Evolutionary conservation across 108 stramenopile species (phyloP).

Genomic region (Skeletonema costatum): DNA sequence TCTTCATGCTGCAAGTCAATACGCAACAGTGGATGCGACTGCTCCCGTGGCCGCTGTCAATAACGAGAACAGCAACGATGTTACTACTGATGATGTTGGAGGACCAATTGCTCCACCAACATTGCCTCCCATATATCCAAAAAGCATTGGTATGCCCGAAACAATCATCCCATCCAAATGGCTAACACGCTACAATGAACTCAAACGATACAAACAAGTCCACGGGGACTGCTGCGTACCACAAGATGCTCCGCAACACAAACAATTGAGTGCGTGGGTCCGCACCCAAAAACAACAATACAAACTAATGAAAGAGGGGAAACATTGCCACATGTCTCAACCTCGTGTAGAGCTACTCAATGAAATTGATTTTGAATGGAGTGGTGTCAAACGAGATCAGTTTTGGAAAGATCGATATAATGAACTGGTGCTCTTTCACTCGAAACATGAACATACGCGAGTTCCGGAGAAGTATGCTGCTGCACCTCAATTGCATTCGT

Average conservation of each 20-base stretch:
- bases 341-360: conserved; percentile 56
- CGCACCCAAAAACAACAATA: conserved; percentile 68
- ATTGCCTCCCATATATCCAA: not conserved
- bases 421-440: conserved; percentile 28
- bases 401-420: conserved; percentile 38
- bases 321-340: conserved; percentile 53
- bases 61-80: not conserved
- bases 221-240: conserved; percentile 50
- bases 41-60: not conserved
- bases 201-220: conserved; percentile 25
- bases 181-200: conserved; percentile 31
- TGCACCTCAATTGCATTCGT: conserved; percentile 35
- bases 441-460: conserved; percentile 22
- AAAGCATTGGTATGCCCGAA: conserved; percentile 28
- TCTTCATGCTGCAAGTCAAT: conserved; percentile 1
- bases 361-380: conserved; percentile 55
- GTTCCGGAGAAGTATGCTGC: conserved; percentile 28
- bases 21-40: not conserved
- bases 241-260: conserved; percentile 28
- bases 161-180: conserved; percentile 35
- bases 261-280: conserved; percentile 56
- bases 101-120: not conserved
- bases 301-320: conserved; percentile 52
- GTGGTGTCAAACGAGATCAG: conserved; percentile 39
- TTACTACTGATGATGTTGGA: not conserved